Evolutionary conservation across 225 moss, liverwort and hornwort genomes (phyloP), one percentile per base, ranked within the genome.

Genomic region (Bryoerythrophyllum caledonicum): DNA sequence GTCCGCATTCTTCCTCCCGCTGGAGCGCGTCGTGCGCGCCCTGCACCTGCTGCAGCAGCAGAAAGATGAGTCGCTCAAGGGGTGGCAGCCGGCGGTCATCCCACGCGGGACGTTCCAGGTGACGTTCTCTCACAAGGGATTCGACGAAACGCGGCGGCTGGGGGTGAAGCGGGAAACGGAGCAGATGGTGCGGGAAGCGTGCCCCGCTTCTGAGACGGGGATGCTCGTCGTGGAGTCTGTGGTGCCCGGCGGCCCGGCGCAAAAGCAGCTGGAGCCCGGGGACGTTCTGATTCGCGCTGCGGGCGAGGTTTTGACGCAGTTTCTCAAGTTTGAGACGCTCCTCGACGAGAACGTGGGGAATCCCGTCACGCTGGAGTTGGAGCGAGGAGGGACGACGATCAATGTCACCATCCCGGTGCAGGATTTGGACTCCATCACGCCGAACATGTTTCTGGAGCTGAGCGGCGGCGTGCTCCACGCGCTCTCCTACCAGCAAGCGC

Each of bases 161-260:
- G 95, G 95, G 11, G 52, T 93, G 80, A 90, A 79, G 62, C 81
- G 88, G 20, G 90, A 90, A 5, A 95, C 91, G 1, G 93, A 95
- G 84, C 91, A 95, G 73, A 86, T 89, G 82, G 93, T 95, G 35
- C 81, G 95, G 49, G 90, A 86, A 53, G 87, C 80, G 0, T 91
- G 85, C 7, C 95, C 88, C 24, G 27, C 81, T 15, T 73, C 84
- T 13, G 95, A 95, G 76, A 95, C 88, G 0, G 95, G 95, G 17
- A 95, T 93, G 95, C 91, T 95, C 41, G 93, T 95, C 1, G 95
- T 95, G 62, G 95, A 95, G 43, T 95, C 93, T 0, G 93, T 91
- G 61, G 95, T 95, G 37, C 95, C 93, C 0, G 83, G 86, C 3
- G 93, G 95, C 19, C 90, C 91, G 57, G 91, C 93, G 20, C 78